phyloP scores from a whole-genome alignment of 192 early-diverging fungal genomes.

The Coemansia sp. region DNA sequence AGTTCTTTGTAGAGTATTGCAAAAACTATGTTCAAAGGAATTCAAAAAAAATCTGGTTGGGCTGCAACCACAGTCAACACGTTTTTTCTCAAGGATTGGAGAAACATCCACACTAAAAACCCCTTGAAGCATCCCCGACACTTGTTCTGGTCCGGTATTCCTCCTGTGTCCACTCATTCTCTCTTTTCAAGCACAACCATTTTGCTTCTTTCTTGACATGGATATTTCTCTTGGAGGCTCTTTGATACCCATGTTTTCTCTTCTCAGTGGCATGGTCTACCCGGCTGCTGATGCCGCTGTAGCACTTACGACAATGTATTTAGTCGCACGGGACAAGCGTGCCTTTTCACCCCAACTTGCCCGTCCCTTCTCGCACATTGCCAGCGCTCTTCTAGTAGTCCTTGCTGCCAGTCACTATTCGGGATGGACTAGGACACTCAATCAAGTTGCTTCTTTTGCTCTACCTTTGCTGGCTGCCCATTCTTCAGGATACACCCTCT shows the following conservation, averaged over 20 bases:
- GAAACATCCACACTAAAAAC: background rate
- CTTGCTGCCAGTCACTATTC: conserved; percentile 3
- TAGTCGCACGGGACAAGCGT: background rate
- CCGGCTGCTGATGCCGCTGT: background rate
- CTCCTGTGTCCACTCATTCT: background rate
- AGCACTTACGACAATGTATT: background rate
- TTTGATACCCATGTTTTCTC: background rate
- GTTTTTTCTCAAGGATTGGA: background rate
- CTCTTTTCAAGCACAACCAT: background rate
- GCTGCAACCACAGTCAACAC: background rate
- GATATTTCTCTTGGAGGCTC: background rate
- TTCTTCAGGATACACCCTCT: background rate
- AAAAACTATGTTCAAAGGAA: background rate
- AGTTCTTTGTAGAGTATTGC: background rate
- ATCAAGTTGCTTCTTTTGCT: conserved; percentile 2
- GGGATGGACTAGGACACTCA: background rate
- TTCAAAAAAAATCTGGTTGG: background rate
- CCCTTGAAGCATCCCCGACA: background rate
- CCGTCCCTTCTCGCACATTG: background rate
- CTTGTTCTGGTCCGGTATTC: background rate
- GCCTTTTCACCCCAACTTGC: background rate
- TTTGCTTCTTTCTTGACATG: background rate
- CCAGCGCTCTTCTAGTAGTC: conserved; percentile 7
- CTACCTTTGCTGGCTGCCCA: conserved; percentile 1
- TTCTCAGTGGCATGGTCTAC: background rate